phyloP scores from a whole-genome alignment of 2,329 filamentous ascomycete genomes.

The Pezicula rhizophila region DNA sequence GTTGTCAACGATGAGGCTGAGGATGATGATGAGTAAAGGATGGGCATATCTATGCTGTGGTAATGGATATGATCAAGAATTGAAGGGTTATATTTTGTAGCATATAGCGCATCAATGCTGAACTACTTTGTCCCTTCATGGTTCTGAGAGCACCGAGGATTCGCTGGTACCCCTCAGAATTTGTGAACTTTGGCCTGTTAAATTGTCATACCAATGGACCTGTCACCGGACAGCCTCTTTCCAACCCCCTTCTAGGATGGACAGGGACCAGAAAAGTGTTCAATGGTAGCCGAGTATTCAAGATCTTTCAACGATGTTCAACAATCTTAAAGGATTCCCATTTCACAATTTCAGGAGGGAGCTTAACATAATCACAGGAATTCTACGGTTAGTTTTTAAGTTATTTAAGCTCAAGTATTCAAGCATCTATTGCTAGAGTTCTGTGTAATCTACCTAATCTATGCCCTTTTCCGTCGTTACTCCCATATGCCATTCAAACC shows the following conservation, averaged over 20 bases:
- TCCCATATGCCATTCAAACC: background rate
- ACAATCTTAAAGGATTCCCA: no score
- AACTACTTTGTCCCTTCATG: conserved; percentile 6
- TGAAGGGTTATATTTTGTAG: conserved; percentile 7
- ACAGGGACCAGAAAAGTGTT: no score
- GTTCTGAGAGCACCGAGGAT: no score
- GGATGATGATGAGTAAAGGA: conserved; percentile 92
- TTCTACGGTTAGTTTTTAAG: background rate
- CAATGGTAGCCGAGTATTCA: background rate
- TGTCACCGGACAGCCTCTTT: no score
- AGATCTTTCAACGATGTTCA: no score
- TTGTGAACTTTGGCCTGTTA: background rate
- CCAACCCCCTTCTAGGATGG: no score
- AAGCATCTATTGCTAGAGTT: background rate
- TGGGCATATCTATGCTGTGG: conserved; percentile 1
- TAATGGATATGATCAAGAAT: conserved; percentile 6
- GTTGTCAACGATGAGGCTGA: conserved; percentile 97
- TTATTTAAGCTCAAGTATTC: background rate
- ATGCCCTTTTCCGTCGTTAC: no score
- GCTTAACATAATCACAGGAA: background rate
- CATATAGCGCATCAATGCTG: conserved; percentile 11
- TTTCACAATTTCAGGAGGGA: no score
- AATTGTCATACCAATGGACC: no score
- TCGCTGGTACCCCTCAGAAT: background rate
- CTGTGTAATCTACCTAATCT: no score